Evolutionary conservation across 768 basidiomycete genomes (phyloP).

Genomic region (Inosperma sp.): DNA sequence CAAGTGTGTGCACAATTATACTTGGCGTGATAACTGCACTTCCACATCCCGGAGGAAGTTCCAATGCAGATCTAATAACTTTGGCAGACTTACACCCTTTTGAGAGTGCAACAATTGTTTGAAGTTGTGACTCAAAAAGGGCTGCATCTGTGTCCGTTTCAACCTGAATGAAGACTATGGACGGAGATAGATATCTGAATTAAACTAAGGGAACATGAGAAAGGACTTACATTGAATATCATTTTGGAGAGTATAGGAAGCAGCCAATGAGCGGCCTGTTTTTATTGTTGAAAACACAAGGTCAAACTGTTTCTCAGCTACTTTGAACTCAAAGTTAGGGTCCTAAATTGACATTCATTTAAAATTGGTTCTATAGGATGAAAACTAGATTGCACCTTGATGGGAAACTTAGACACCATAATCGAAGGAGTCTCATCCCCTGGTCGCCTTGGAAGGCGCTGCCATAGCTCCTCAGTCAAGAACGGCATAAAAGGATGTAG

Average conservation of each 20-base stretch:
- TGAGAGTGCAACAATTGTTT: constrained; percentile 75
- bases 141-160: constrained; percentile 57
- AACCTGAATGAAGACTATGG: constrained; percentile 71
- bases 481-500: constrained; percentile 99
- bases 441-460: constrained; percentile 82
- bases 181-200: constrained; percentile 7
- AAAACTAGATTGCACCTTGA: constrained; percentile 50
- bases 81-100: constrained; percentile 82
- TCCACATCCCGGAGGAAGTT: constrained; percentile 88
- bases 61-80: constrained; percentile 56
- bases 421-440: constrained; percentile 82
- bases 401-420: constrained; percentile 84
- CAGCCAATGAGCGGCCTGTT: constrained; percentile 78
- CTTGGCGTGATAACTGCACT: constrained; percentile 73
- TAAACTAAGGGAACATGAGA: neutral
- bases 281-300: constrained; percentile 76
- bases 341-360: constrained; percentile 43
- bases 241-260: constrained; percentile 81
- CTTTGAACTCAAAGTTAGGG: constrained; percentile 51
- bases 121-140: constrained; percentile 66
- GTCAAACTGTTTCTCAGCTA: constrained; percentile 83
- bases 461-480: constrained; percentile 98
- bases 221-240: constrained; percentile 69
- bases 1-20: constrained; percentile 76
- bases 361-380: neutral